A percentile compares a stretch with the other conserved stretches of the same genome.
Evolutionary conservation across 1,284 basidiomycete genomes (phyloP).

Genomic region (Sanghuangporus baumii): DNA sequence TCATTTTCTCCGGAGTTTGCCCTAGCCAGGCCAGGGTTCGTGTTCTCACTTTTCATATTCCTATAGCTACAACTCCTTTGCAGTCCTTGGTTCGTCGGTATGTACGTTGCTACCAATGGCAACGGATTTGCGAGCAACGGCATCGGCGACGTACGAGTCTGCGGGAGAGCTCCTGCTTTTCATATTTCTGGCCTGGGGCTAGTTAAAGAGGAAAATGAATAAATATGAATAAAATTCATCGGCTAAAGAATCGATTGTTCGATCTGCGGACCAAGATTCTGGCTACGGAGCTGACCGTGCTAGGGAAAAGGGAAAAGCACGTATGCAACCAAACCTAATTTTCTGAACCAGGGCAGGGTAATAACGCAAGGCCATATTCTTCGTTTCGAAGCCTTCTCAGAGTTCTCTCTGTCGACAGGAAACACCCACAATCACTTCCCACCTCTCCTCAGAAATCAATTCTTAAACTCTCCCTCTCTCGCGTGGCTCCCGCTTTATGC

Average conservation of each 20-base stretch:
- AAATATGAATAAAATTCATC: not conserved
- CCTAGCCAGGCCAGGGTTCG: not conserved
- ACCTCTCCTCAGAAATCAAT: not conserved
- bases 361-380: not conserved
- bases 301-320: conserved; percentile 7
- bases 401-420: conserved; percentile 6
- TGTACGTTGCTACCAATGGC: too few relatives aligned
- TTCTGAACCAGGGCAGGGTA: conserved; percentile 8
- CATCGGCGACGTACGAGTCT: too few relatives aligned
- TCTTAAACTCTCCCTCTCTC: conserved; percentile 6
- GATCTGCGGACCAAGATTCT: not conserved
- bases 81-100: too few relatives aligned
- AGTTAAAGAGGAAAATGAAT: not conserved
- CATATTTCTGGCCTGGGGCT: not conserved
- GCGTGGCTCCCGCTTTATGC: conserved; percentile 9
- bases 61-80: not conserved
- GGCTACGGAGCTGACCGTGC: conserved; percentile 5
- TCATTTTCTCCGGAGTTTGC: conserved; percentile 11
- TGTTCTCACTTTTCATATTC: not conserved
- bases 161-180: not conserved
- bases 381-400: conserved; percentile 1
- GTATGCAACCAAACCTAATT: conserved; percentile 12
- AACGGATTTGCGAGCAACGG: too few relatives aligned
- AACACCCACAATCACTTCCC: conserved; percentile 11
- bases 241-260: not conserved